phyloP scores from a whole-genome alignment of 441 rosid species.

The Pelargonium myrrhifolium region DNA sequence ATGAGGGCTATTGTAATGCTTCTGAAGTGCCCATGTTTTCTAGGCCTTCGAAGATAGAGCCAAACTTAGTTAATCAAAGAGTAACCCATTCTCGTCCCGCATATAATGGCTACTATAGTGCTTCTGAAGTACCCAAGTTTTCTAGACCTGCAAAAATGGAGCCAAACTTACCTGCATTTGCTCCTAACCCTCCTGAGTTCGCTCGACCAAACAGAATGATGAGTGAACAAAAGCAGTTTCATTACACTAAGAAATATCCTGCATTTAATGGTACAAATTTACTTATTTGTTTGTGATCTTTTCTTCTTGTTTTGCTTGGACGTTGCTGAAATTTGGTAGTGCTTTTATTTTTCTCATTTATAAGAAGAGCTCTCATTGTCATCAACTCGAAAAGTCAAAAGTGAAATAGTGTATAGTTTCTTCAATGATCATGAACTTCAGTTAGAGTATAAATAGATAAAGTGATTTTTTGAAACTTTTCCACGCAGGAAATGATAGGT shows the following conservation, averaged over 20 bases:
- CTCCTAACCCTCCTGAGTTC: conserved; percentile 36
- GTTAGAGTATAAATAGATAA: no score
- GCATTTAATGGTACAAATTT: conserved; percentile 23
- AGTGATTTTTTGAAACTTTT: background rate
- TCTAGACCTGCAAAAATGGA: conserved; percentile 34
- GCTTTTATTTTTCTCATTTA: background rate
- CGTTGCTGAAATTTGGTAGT: no score
- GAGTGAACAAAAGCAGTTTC: conserved; percentile 12
- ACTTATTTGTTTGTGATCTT: no score
- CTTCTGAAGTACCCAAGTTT: conserved; percentile 11
- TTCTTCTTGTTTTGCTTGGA: no score
- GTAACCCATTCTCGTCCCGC: background rate
- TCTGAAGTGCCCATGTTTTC: conserved; percentile 35
- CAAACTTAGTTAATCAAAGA: background rate
- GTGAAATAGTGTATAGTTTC: background rate
- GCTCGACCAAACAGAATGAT: conserved; percentile 31
- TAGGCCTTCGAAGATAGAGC: conserved; percentile 11
- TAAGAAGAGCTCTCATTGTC: background rate
- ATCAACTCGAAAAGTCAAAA: background rate
- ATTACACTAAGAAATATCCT: conserved; percentile 16
- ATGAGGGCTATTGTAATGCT: conserved; percentile 20
- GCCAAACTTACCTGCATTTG: conserved; percentile 13
- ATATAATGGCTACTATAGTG: background rate
- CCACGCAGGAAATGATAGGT: conserved; percentile 48
- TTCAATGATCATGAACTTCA: no score